Evolutionary conservation across 1,284 basidiomycete genomes (phyloP).

Genomic region (Rhodotorula sp.): DNA sequence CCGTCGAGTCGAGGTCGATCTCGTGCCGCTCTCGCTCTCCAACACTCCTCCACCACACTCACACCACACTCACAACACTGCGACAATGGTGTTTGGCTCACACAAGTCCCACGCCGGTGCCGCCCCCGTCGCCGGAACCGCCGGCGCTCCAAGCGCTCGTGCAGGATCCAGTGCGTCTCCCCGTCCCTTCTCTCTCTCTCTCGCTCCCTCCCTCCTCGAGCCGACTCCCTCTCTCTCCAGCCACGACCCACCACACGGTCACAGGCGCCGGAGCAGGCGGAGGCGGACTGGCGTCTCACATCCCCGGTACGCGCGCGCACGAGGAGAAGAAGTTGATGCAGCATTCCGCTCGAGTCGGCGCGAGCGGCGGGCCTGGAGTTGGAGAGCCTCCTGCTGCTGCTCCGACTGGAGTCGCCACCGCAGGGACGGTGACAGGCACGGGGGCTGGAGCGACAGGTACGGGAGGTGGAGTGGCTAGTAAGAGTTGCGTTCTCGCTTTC

Average conservation of each 20-base stretch:
- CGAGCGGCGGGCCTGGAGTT: background rate
- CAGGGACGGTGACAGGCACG: background rate
- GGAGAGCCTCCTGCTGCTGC: no score
- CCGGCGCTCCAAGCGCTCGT: no score
- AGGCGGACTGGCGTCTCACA: background rate
- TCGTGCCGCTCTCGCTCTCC: background rate
- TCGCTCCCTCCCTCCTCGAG: background rate
- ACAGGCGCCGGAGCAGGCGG: background rate
- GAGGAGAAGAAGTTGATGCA: background rate
- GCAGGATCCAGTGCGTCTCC: no score
- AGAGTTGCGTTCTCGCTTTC: slow-evolving; percentile 1
- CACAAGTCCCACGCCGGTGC: background rate
- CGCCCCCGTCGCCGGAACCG: background rate
- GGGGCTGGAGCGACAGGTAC: background rate
- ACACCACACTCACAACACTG: no score
- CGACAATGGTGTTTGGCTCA: no score
- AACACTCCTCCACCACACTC: no score
- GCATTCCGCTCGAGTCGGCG: background rate
- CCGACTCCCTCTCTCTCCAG: background rate
- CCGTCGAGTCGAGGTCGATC: background rate
- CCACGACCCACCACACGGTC: background rate
- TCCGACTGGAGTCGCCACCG: background rate
- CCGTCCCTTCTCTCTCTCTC: no score
- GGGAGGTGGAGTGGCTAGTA: background rate
- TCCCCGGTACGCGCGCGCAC: slow-evolving; percentile 5